phyloP scores from a whole-genome alignment of 2,329 filamentous ascomycete species.

The Trichoderma sp. region DNA sequence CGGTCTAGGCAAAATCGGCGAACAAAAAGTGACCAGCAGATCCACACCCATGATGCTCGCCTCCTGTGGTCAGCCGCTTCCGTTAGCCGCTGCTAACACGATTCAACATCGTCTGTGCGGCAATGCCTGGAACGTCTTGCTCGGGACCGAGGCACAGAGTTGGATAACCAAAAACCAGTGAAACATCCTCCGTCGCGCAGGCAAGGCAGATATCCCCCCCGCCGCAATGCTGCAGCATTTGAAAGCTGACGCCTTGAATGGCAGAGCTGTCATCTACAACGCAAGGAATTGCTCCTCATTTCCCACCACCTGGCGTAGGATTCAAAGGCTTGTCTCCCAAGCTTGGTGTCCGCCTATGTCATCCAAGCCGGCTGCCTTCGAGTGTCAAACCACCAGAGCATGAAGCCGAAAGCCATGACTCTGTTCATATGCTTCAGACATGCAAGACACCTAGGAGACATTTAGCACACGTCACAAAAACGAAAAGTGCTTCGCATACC shows the following conservation, averaged over 20 bases:
- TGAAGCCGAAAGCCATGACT: neutral
- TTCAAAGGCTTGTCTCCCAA: neutral
- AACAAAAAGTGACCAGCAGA: constrained; percentile 9
- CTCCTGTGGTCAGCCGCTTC: neutral
- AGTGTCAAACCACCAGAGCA: neutral
- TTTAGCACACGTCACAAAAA: neutral
- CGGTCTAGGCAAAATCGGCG: neutral
- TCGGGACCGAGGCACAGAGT: neutral
- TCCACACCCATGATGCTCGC: constrained; percentile 19
- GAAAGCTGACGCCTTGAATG: neutral
- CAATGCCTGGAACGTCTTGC: neutral
- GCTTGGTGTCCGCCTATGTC: neutral
- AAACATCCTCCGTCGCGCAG: neutral
- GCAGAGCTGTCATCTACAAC: neutral
- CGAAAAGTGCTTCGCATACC: neutral
- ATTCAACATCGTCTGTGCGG: neutral
- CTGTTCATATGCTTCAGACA: neutral
- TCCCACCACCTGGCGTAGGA: neutral
- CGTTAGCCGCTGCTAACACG: neutral
- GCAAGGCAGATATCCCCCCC: neutral
- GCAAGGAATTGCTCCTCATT: neutral
- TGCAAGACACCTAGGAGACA: neutral
- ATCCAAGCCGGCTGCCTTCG: neutral
- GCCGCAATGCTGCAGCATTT: neutral
- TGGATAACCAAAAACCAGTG: neutral